Conservation (phyloP, 2,329 filamentous ascomycete genomes). For the Trichoderma asperellum region DNA sequence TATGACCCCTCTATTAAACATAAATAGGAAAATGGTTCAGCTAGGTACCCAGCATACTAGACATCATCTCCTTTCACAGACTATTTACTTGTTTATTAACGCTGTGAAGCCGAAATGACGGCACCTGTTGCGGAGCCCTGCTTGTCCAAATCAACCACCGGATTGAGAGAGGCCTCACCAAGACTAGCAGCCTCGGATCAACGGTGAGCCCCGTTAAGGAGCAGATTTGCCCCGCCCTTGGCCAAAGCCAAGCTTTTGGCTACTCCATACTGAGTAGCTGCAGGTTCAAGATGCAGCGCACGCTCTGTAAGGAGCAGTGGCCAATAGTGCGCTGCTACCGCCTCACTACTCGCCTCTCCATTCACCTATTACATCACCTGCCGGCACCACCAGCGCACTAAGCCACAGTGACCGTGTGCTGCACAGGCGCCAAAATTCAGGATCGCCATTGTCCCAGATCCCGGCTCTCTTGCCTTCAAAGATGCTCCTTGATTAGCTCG, state of each 20-base stretch:
- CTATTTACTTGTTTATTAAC: neutral
- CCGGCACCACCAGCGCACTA: conserved; percentile 4
- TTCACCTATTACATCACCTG: conserved; percentile 34
- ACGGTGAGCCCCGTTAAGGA: conserved; percentile 28
- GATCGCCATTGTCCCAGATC: conserved; percentile 24
- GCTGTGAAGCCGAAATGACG: conserved; percentile 23
- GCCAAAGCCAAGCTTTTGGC: conserved; percentile 8
- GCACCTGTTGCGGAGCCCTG: conserved; percentile 3
- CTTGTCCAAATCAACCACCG: neutral
- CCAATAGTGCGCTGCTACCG: conserved; percentile 18
- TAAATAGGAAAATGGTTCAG: neutral
- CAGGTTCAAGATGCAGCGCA: conserved; percentile 18
- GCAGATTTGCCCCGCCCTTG: conserved; percentile 37
- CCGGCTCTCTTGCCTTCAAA: conserved; percentile 16
- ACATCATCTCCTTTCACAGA: neutral
- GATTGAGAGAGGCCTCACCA: conserved; percentile 24
- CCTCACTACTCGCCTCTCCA: conserved; percentile 31
- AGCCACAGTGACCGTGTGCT: conserved; percentile 24
- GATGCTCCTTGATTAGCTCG: conserved; percentile 29
- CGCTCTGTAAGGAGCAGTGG: conserved; percentile 3
- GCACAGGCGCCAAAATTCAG: conserved; percentile 19
- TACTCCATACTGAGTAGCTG: neutral
- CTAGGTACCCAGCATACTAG: neutral
- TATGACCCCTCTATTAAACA: neutral
- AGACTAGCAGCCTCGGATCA: conserved; percentile 23